These are phyloP conservation scores for Candida takata DNA, from an alignment of 805 yeast genomes.

Conservation along the genomic window DNA sequence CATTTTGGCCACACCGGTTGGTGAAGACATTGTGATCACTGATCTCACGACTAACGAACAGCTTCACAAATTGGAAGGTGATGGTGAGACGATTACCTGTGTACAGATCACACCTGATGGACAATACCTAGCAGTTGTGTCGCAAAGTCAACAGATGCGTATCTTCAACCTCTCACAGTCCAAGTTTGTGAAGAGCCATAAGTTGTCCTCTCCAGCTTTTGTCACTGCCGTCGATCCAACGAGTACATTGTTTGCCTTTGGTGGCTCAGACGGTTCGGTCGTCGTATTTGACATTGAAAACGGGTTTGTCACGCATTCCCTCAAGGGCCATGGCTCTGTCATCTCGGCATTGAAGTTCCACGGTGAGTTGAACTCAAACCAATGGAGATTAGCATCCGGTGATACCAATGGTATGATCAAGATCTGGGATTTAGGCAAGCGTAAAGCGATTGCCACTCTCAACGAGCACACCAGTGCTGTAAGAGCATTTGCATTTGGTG, in stretches of 20 bases:
- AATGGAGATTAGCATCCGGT: slow-evolving; percentile 79
- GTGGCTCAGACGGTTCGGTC: slow-evolving; percentile 90
- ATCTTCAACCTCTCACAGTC: slow-evolving; percentile 39
- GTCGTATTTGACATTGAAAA: slow-evolving; percentile 90
- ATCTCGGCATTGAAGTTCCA: slow-evolving; percentile 68
- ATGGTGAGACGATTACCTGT: slow-evolving; percentile 75
- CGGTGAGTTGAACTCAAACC: slow-evolving; percentile 61
- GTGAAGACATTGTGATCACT: slow-evolving; percentile 70
- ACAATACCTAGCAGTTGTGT: slow-evolving; percentile 55
- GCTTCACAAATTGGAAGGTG: slow-evolving; percentile 67
- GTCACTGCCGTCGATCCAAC: slow-evolving; percentile 73
- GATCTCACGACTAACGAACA: slow-evolving; percentile 51
- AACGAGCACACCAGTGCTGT: slow-evolving; percentile 81
- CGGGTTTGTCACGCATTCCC: slow-evolving; percentile 79
- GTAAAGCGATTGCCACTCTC: slow-evolving; percentile 57
- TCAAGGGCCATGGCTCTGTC: slow-evolving; percentile 91
- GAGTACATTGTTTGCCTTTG: slow-evolving; percentile 82
- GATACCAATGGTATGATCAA: slow-evolving; percentile 49
- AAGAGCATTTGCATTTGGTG: slow-evolving; percentile 67
- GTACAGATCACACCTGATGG: slow-evolving; percentile 76
- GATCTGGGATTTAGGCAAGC: slow-evolving; percentile 59
- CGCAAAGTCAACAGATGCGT: slow-evolving; percentile 78
- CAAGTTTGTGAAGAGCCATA: slow-evolving; percentile 43
- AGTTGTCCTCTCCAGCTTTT: slow-evolving; percentile 74
- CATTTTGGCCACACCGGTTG: slow-evolving; percentile 69